Conservation (phyloP, 768 basidiomycete species). For the Xanthoconium purpureum region DNA sequence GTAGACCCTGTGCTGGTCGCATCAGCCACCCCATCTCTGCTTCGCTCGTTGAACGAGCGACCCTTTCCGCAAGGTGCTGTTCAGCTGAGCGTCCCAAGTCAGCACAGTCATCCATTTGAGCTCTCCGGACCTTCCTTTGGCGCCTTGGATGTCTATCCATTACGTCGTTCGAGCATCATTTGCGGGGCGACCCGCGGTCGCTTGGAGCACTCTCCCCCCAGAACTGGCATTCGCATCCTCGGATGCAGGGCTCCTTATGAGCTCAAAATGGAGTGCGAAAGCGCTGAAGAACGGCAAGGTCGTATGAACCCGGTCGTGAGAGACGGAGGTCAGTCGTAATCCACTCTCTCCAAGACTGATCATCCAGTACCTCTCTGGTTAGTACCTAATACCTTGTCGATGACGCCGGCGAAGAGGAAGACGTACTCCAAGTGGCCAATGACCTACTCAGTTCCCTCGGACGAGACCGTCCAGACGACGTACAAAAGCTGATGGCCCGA, state of each 20-base stretch:
- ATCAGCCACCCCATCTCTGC: conserved; percentile 16
- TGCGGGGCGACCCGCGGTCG: conserved; percentile 80
- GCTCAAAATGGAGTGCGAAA: conserved; percentile 66
- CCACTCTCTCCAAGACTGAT: conserved; percentile 51
- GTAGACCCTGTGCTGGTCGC: no score
- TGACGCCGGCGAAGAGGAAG: conserved; percentile 86
- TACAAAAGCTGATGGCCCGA: conserved; percentile 65
- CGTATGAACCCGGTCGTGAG: conserved; percentile 61
- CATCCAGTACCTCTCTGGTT: conserved; percentile 84
- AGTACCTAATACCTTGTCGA: conserved; percentile 86
- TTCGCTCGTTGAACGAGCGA: conserved; percentile 29
- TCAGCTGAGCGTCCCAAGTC: conserved; percentile 29
- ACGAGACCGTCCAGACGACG: conserved; percentile 50
- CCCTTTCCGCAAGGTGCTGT: conserved; percentile 17
- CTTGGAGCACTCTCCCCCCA: conserved; percentile 56
- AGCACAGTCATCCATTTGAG: conserved; percentile 25
- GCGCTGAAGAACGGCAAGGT: conserved; percentile 47
- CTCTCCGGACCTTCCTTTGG: conserved; percentile 52
- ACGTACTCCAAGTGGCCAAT: conserved; percentile 73
- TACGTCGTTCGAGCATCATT: conserved; percentile 59
- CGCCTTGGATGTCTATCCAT: conserved; percentile 72
- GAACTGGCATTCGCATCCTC: conserved; percentile 49
- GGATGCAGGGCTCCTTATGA: conserved; percentile 68
- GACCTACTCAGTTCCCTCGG: conserved; percentile 76
- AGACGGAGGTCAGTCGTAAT: conserved; percentile 44